Evolutionary conservation across 805 yeast species (phyloP).

Genomic region (Vanderwaltozyma yarrowii): DNA sequence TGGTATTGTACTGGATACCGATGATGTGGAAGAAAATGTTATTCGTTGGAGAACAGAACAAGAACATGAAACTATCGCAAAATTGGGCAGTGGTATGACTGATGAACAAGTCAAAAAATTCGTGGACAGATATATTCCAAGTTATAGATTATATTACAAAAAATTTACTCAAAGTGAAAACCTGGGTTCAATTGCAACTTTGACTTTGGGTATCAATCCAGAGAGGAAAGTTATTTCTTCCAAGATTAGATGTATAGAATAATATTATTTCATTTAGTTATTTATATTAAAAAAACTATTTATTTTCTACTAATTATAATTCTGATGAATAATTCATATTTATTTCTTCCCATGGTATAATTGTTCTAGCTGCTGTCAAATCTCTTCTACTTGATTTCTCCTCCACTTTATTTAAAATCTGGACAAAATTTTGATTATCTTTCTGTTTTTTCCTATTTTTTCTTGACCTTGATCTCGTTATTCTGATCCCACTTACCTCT

Average conservation of each 20-base stretch:
- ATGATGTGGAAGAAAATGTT: constrained; percentile 44
- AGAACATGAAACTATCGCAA: constrained; percentile 19
- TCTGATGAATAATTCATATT: constrained; percentile 3
- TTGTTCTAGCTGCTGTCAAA: constrained; percentile 10
- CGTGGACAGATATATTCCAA: constrained; percentile 80
- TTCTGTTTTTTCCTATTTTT: background rate
- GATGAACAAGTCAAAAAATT: constrained; percentile 58
- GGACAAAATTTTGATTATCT: background rate
- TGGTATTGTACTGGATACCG: constrained; percentile 55
- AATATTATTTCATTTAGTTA: no score
- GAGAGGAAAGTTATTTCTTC: constrained; percentile 16
- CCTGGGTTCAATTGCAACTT: constrained; percentile 21
- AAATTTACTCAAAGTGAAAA: constrained; percentile 29
- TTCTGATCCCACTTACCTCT: constrained; percentile 1
- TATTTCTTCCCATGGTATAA: constrained; percentile 26
- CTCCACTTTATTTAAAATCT: background rate
- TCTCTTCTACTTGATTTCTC: background rate
- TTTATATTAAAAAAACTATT: no score
- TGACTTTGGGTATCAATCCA: constrained; percentile 23
- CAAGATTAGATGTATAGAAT: constrained; percentile 26
- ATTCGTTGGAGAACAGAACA: constrained; percentile 72
- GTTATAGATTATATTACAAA: constrained; percentile 59
- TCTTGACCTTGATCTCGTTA: constrained; percentile 9
- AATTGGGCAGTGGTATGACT: constrained; percentile 68
- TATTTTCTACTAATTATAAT: no score